Evolutionary conservation across 768 basidiomycete species (phyloP).

Genomic region (Termitomyces sp.): DNA sequence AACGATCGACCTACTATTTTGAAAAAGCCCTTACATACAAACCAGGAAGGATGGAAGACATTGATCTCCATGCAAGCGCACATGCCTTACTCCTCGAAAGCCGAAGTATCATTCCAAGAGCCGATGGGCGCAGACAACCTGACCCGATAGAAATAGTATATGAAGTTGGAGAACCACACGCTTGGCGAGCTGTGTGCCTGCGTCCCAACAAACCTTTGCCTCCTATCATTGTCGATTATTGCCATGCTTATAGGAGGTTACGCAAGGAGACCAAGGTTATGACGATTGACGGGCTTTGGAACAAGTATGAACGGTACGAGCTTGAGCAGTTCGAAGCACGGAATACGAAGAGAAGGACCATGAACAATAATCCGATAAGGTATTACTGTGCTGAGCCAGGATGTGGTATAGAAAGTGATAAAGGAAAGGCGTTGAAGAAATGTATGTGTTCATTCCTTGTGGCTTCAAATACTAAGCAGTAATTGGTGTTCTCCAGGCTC

Average conservation of each 20-base stretch:
- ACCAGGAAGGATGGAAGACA: not conserved
- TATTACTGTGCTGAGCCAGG: not conserved
- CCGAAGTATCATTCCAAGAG: not conserved
- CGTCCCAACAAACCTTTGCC: not conserved
- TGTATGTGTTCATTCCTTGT: not conserved
- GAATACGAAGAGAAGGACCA: not conserved
- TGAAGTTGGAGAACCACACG: conserved; percentile 1
- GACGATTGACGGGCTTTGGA: not conserved
- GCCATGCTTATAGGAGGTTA: not conserved
- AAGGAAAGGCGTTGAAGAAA: not conserved
- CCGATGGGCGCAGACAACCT: not conserved
- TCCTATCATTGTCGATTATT: not conserved
- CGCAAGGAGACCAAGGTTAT: not conserved
- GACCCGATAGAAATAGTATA: conserved; percentile 1
- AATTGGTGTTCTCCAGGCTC: not conserved
- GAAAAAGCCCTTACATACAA: not conserved
- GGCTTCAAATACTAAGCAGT: not conserved
- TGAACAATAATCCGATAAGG: not conserved
- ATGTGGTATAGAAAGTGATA: not conserved
- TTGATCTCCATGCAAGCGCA: not conserved
- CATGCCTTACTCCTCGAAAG: conserved; percentile 2
- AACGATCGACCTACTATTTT: not conserved
- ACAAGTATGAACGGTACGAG: not conserved
- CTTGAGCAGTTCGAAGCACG: not conserved
- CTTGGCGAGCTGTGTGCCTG: not conserved